phyloP scores from a whole-genome alignment of 495 filamentous ascomycete genomes.

The Penicillium antarcticum region DNA sequence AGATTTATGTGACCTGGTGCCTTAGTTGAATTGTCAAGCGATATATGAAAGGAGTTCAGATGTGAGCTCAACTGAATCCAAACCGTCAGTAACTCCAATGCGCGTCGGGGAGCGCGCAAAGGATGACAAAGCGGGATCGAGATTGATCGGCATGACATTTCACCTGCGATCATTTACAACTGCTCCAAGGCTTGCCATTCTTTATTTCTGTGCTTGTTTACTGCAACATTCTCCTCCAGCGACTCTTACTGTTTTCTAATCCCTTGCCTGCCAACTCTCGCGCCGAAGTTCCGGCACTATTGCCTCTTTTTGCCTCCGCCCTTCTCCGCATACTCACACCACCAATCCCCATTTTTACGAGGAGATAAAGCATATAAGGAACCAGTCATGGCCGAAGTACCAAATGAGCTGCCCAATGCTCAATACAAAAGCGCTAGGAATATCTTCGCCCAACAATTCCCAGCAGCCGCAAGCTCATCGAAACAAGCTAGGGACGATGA shows the following conservation, averaged over 20 bases:
- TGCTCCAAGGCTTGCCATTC: background rate
- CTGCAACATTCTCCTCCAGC: background rate
- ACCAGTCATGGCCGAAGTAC: slow-evolving; percentile 16
- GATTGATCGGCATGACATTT: slow-evolving; percentile 1
- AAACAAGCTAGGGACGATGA: slow-evolving; percentile 21
- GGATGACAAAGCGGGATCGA: slow-evolving; percentile 8
- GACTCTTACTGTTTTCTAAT: background rate
- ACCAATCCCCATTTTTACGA: background rate
- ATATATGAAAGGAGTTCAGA: too few relatives aligned
- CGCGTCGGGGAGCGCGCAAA: slow-evolving; percentile 2
- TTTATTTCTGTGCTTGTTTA: background rate
- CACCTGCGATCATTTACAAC: background rate
- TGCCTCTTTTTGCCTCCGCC: background rate
- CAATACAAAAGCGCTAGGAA: slow-evolving; percentile 4
- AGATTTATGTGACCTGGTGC: too few relatives aligned
- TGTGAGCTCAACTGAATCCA: background rate
- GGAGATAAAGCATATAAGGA: background rate
- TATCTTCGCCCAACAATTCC: slow-evolving; percentile 20
- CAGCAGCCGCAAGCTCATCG: slow-evolving; percentile 15
- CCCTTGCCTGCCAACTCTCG: background rate
- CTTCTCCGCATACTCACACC: slow-evolving; percentile 6
- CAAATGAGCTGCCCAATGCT: slow-evolving; percentile 13
- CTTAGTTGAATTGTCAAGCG: too few relatives aligned
- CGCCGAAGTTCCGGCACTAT: background rate
- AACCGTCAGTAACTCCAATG: background rate